phyloP scores from a whole-genome alignment of 306 rosid species.

The Vigna mungo region DNA sequence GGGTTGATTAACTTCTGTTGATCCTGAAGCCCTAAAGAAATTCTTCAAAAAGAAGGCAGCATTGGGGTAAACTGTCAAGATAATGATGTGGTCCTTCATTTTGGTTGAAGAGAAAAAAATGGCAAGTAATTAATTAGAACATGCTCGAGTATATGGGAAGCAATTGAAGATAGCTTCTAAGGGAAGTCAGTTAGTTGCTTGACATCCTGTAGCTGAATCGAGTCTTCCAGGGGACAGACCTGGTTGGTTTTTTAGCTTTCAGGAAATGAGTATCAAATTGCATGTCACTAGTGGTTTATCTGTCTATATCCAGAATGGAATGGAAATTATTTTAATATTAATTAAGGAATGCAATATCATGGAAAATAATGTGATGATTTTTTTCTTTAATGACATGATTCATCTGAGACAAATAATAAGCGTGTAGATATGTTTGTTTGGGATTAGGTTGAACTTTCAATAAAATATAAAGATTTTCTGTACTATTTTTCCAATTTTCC shows the following conservation, averaged over 20 bases:
- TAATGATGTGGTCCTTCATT: conserved; percentile 2
- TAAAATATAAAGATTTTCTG: conserved; percentile 1
- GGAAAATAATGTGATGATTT: conserved; percentile 14
- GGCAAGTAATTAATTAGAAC: conserved; percentile 17
- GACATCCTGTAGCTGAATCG: conserved; percentile 8
- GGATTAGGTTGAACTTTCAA: not conserved
- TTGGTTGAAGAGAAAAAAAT: conserved; percentile 13
- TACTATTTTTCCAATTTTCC: conserved; percentile 14
- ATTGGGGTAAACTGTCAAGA: conserved; percentile 18
- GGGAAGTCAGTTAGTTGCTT: conserved; percentile 20
- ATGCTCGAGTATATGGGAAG: conserved; percentile 22
- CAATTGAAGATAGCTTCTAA: conserved; percentile 5
- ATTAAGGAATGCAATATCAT: conserved; percentile 20
- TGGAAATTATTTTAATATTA: conserved; percentile 26
- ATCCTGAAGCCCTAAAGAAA: conserved; percentile 33
- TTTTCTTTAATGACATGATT: conserved; percentile 29
- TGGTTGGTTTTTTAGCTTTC: conserved; percentile 20
- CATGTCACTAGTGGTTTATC: conserved; percentile 1
- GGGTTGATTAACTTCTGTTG: conserved; percentile 15
- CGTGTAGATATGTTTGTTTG: conserved; percentile 20
- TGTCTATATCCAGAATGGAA: conserved; percentile 21
- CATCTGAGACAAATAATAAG: not conserved
- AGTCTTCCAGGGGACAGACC: conserved; percentile 12
- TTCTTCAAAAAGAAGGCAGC: not conserved
- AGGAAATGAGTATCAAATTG: conserved; percentile 29